phyloP scores from a whole-genome alignment of 768 basidiomycete genomes.

The Lyophyllum shimeji region DNA sequence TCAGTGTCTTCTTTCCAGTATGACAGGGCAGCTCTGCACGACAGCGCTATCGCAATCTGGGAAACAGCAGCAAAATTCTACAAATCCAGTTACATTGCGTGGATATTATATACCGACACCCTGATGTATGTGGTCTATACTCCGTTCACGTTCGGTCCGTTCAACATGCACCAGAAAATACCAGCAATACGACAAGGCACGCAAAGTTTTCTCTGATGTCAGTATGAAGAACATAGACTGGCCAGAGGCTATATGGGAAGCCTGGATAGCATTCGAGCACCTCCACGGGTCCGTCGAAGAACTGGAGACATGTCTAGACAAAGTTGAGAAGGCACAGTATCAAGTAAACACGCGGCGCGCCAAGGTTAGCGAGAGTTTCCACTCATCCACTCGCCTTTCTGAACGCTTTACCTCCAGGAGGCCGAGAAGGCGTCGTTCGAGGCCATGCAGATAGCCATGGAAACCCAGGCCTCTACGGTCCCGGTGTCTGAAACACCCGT shows the following conservation, averaged over 20 bases:
- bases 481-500: conserved; percentile 29
- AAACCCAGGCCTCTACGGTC: conserved; percentile 35
- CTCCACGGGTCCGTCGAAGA: conserved; percentile 72
- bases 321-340: conserved; percentile 62
- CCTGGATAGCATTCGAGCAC: conserved; percentile 88
- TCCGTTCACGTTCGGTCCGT: background rate
- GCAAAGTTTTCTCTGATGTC: conserved; percentile 65
- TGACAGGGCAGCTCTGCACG: conserved; percentile 43
- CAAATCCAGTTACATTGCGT: conserved; percentile 71
- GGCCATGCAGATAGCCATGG: conserved; percentile 44
- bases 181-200: conserved; percentile 56
- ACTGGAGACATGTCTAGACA: conserved; percentile 60
- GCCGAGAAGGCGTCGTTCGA: conserved; percentile 58
- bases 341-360: conserved; percentile 63
- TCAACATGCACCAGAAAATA: conserved; percentile 40
- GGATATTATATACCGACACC: conserved; percentile 73
- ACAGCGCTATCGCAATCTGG: conserved; percentile 63
- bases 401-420: conserved; percentile 39
- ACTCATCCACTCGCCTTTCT: background rate
- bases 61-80: conserved; percentile 62
- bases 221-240: conserved; percentile 82
- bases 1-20: conserved; percentile 8
- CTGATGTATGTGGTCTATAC: conserved; percentile 55
- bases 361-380: conserved; percentile 44
- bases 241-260: conserved; percentile 93